Evolutionary conservation across 2,329 filamentous ascomycete species (phyloP).

Genomic region (Fusarium armeniacum): DNA sequence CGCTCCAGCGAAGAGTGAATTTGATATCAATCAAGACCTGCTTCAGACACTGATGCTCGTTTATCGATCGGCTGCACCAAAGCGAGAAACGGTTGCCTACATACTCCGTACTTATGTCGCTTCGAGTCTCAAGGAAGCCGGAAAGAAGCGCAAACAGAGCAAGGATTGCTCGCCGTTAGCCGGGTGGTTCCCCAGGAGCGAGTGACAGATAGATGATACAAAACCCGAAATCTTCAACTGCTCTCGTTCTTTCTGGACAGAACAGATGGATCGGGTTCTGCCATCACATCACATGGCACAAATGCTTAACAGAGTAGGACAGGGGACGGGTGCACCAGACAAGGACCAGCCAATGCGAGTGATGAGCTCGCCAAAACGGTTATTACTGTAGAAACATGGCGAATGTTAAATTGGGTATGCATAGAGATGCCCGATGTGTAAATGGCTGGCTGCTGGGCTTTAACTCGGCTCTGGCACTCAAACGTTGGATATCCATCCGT

Average conservation of each 20-base stretch:
- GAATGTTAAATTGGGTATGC: constrained; percentile 18
- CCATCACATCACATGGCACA: constrained; percentile 32
- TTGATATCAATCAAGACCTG: background rate
- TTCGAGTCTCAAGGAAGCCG: constrained; percentile 30
- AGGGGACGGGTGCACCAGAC: constrained; percentile 25
- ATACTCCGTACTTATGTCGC: background rate
- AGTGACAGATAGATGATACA: constrained; percentile 21
- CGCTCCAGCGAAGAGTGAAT: background rate
- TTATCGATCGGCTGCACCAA: background rate
- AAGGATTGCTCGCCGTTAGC: constrained; percentile 26
- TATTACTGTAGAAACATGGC: constrained; percentile 11
- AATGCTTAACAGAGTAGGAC: constrained; percentile 33
- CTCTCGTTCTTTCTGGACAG: constrained; percentile 5
- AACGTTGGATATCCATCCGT: constrained; percentile 7
- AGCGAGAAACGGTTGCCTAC: constrained; percentile 4
- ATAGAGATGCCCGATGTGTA: constrained; percentile 32
- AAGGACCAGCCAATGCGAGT: constrained; percentile 25
- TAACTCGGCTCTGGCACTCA: background rate
- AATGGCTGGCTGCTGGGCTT: constrained; percentile 5
- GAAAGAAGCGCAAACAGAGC: constrained; percentile 34
- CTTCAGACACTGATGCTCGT: background rate
- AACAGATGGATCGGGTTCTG: constrained; percentile 14
- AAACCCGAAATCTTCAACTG: constrained; percentile 20
- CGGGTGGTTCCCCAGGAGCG: constrained; percentile 15
- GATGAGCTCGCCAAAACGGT: constrained; percentile 22